Evolutionary conservation across 208 protist species (phyloP), one percentile per base, ranked within the genome.

Genomic region (Naegleria gruberi): DNA sequence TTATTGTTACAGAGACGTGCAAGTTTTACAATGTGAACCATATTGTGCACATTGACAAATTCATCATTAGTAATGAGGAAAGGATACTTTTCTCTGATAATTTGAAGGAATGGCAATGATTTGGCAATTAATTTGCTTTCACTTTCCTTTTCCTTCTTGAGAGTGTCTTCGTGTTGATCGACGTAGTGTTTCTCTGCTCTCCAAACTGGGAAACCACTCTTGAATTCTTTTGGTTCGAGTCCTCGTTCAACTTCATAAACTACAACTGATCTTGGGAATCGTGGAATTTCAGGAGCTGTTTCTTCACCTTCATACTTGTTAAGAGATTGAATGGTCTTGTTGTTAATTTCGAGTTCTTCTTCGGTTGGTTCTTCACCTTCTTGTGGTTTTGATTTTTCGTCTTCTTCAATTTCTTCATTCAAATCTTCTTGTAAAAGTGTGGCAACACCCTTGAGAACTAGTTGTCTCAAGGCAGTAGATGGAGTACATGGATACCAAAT

Each of bases 31-130:
- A 87, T 55, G 19, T 87, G 43, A 26, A 88, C 45, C 30, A 42
- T 65, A 42, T 88, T 88, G 45, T 88, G 84, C 15, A 88, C 30
- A 65, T 88, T 88, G 8, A 88, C 45, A 42, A 45, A n/a, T 65
- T 88, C 84, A 42, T 88, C 84, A 19, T 65, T n/a, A 10, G 43
- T 51, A 17, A 88, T 46, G 4, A 88, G 34, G 19, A 34, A 65
- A 43, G n/a, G 84, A 88, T 88, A 65, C 30, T 42, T 88, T 42
- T 65, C 34, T 65, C 84, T 88, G 15, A 88, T 40, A n/a, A 88
- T 30, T 65, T 88, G 26, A 5, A 88, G 43, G 84, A 88, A 88
- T 26, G 84, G 84, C 30, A 88, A 65, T 19, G 45, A 41, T 65
- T 41, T 23, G 0, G 5, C 46, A 30, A 88, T 42, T 34, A 30